phyloP scores from a whole-genome alignment of 345 rosid genomes.

The Triadica sebifera region DNA sequence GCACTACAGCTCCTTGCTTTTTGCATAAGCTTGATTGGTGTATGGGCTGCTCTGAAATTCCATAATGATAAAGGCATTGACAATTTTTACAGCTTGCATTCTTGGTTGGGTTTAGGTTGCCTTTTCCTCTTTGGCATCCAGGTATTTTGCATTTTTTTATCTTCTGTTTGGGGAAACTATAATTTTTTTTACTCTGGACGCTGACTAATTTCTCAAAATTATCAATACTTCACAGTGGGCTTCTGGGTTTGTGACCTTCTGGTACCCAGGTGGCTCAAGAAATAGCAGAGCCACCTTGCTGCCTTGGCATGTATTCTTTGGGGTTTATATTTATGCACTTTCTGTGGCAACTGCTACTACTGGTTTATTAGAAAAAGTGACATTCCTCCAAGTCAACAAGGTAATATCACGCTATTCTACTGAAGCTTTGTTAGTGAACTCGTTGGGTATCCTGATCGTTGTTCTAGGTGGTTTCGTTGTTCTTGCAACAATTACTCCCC shows the following conservation, averaged over 20 bases:
- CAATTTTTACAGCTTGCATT: conserved; percentile 94
- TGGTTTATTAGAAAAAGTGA: conserved; percentile 73
- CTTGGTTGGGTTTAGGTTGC: conserved; percentile 89
- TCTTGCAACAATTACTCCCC: conserved; percentile 64
- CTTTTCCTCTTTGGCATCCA: conserved; percentile 72
- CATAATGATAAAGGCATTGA: conserved; percentile 92
- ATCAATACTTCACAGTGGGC: conserved; percentile 57
- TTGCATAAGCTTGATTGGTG: conserved; percentile 63
- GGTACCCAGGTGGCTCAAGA: conserved; percentile 95
- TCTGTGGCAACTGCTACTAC: conserved; percentile 67
- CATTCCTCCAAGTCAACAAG: conserved; percentile 74
- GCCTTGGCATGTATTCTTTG: conserved; percentile 94
- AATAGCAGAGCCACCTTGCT: conserved; percentile 58
- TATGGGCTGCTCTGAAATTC: conserved; percentile 90
- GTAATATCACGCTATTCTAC: conserved; percentile 66
- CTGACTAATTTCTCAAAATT: not conserved
- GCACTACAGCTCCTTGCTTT: conserved; percentile 62
- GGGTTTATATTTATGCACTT: conserved; percentile 70
- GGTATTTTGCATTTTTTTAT: conserved; percentile 39
- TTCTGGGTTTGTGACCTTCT: conserved; percentile 71
- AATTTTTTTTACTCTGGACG: not conserved
- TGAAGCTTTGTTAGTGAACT: conserved; percentile 79
- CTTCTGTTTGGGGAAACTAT: not conserved
- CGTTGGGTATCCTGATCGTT: conserved; percentile 63
- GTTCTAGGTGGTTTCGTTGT: conserved; percentile 72